Conservation (phyloP, 345 rosid genomes). For the Euclidium syriacum region DNA sequence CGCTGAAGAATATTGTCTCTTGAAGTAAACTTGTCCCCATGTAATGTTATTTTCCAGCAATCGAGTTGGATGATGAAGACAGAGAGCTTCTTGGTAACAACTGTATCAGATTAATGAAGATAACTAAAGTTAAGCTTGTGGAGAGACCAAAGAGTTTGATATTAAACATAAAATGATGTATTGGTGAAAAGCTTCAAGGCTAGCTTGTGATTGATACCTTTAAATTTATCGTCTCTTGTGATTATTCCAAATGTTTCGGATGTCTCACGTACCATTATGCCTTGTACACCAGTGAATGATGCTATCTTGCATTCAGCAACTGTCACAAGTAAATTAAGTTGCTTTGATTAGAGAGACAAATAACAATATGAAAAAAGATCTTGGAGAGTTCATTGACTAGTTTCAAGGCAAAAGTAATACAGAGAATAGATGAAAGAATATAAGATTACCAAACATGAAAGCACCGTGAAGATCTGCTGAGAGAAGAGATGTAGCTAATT, state of each 20-base stretch:
- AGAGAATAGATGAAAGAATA: neutral
- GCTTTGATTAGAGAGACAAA: neutral
- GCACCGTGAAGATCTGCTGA: constrained; percentile 72
- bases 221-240: constrained; percentile 53
- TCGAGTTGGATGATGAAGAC: constrained; percentile 66
- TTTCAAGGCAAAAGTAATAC: neutral
- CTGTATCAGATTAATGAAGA: constrained; percentile 29
- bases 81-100: constrained; percentile 74
- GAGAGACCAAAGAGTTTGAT: neutral
- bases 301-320: constrained; percentile 68
- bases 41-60: constrained; percentile 74
- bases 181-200: neutral
- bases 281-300: constrained; percentile 59
- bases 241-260: constrained; percentile 80
- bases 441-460: constrained; percentile 44
- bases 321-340: constrained; percentile 26
- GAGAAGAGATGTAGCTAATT: constrained; percentile 42
- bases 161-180: neutral
- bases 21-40: constrained; percentile 73
- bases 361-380: neutral
- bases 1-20: constrained; percentile 41
- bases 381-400: neutral
- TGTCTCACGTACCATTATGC: constrained; percentile 91
- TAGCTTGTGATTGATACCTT: constrained; percentile 35
- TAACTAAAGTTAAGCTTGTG: neutral